These are phyloP conservation scores for Naganishia onofrii DNA, from an alignment of 768 basidiomycete species.

Conservation along the genomic window DNA sequence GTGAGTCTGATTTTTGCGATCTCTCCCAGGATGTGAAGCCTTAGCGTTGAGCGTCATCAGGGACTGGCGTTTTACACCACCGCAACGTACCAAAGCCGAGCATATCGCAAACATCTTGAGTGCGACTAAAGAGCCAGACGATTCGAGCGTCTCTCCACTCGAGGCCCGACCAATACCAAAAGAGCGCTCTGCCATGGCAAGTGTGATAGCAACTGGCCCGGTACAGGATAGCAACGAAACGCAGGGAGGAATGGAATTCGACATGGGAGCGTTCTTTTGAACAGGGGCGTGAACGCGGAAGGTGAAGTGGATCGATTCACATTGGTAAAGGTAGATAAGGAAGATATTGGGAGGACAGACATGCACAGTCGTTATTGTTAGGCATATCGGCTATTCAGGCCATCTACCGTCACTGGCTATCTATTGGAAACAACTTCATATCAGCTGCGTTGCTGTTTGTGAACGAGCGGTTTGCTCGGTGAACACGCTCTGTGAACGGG, in stretches of 20 bases:
- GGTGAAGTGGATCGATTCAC: neutral
- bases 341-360: neutral
- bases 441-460: neutral
- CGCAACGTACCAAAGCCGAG: slow-evolving; percentile 54
- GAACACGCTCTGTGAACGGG: no score
- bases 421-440: neutral
- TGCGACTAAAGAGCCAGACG: neutral
- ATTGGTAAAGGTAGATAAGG: neutral
- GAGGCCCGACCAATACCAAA: slow-evolving; percentile 1
- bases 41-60: slow-evolving; percentile 13
- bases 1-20: neutral
- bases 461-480: no score
- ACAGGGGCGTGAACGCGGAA: neutral
- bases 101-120: slow-evolving; percentile 51
- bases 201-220: slow-evolving; percentile 14
- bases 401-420: neutral
- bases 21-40: slow-evolving; percentile 22
- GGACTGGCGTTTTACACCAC: slow-evolving; percentile 4
- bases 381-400: neutral
- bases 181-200: slow-evolving; percentile 22
- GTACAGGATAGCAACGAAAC: slow-evolving; percentile 18
- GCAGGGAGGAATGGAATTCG: slow-evolving; percentile 73
- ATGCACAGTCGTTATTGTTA: no score
- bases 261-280: slow-evolving; percentile 68
- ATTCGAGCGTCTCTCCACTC: slow-evolving; percentile 59